Evolutionary conservation across 73 alveolate genomes (phyloP).

Genomic region (Paraurostyla sp.): DNA sequence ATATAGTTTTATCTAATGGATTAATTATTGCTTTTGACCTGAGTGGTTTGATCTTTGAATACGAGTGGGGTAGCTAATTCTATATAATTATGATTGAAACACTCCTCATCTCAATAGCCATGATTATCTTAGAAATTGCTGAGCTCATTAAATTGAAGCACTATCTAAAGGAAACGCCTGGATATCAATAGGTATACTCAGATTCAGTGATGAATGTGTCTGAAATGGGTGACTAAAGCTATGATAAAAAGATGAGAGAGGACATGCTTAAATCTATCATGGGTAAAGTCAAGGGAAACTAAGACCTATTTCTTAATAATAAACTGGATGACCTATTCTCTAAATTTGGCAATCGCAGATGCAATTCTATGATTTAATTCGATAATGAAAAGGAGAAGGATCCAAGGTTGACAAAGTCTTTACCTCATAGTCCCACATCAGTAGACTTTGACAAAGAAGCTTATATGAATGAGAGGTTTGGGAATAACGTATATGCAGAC

Average conservation of each 20-base stretch:
- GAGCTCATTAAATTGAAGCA: constrained; percentile 11
- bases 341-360: constrained; percentile 8
- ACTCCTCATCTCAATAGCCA: neutral
- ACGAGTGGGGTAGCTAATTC: neutral
- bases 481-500: constrained; percentile 69
- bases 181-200: constrained; percentile 18
- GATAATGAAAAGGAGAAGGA: constrained; percentile 4
- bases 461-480: neutral
- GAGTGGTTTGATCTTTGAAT: neutral
- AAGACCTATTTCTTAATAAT: constrained; percentile 6
- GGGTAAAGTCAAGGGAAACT: constrained; percentile 46
- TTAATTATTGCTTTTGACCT: neutral
- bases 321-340: neutral
- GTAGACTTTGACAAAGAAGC: constrained; percentile 14
- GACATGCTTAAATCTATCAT: constrained; percentile 28
- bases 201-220: constrained; percentile 41
- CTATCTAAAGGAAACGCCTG: neutral
- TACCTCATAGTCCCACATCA: neutral
- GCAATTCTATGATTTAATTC: neutral
- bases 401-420: constrained; percentile 3
- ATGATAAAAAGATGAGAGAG: constrained; percentile 13
- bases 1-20: constrained; percentile 18
- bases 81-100: neutral
- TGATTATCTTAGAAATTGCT: constrained; percentile 38
- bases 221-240: neutral